A percentile compares a stretch with the other conserved stretches of the same genome.
Evolutionary conservation across 2,329 filamentous ascomycete genomes (phyloP).

Genomic region (Neonectria sp.): DNA sequence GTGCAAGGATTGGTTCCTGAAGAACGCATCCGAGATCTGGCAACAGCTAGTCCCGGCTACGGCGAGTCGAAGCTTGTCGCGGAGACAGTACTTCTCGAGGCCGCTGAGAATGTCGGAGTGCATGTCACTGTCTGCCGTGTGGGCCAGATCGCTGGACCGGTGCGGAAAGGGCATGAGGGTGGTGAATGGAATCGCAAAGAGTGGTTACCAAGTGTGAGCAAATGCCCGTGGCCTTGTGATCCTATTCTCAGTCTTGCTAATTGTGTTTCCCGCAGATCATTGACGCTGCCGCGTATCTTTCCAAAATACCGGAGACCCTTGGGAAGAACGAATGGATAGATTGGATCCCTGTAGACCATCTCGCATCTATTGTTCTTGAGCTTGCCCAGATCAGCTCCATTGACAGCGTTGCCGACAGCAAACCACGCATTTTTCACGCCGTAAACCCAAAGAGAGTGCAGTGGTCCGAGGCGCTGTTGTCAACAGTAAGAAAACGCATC

Average conservation of each 20-base stretch:
- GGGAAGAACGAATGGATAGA: slow-evolving; percentile 8
- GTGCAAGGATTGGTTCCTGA: neutral
- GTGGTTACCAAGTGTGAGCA: slow-evolving; percentile 10
- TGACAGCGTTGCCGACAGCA: neutral
- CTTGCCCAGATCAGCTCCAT: neutral
- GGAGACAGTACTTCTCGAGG: slow-evolving; percentile 1
- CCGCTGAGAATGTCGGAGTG: neutral
- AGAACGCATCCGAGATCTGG: slow-evolving; percentile 1
- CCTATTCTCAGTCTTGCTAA: neutral
- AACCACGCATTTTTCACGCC: too few relatives aligned
- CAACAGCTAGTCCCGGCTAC: neutral
- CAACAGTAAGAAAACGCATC: too few relatives aligned
- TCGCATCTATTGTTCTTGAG: slow-evolving; percentile 1
- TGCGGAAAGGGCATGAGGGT: neutral
- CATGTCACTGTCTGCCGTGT: slow-evolving; percentile 4
- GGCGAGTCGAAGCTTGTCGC: slow-evolving; percentile 14
- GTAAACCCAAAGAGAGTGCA: neutral
- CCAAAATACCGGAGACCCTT: neutral
- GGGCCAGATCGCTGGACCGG: slow-evolving; percentile 15
- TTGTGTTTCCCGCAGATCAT: neutral
- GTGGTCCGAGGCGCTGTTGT: neutral
- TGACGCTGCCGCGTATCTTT: neutral
- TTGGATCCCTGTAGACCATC: slow-evolving; percentile 17
- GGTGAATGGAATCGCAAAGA: slow-evolving; percentile 12
- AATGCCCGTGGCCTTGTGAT: too few relatives aligned